Percentiles rank a stretch among this genome's conserved stretches.
Conservation (phyloP, 2,329 filamentous ascomycete species). For the Aaosphaeria arxii region DNA sequence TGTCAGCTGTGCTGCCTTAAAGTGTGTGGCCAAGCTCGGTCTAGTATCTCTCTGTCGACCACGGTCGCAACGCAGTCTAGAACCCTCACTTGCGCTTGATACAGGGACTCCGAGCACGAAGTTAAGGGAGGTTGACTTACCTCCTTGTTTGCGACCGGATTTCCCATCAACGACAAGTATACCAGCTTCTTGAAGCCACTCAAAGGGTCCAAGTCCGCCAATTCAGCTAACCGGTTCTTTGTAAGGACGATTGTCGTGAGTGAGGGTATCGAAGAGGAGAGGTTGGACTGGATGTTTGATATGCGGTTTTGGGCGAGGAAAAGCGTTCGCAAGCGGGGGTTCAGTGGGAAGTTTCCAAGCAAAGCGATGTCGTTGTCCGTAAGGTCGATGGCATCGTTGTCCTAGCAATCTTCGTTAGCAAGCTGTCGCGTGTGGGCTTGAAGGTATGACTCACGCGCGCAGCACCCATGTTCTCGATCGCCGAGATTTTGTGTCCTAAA, state of each 20-base stretch:
- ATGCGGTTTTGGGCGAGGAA: conserved; percentile 89
- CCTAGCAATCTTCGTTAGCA: conserved; percentile 48
- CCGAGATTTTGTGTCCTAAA: conserved; percentile 95
- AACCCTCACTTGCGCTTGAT: no score
- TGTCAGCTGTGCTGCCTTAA: conserved; percentile 2
- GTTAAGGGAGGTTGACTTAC: conserved; percentile 44
- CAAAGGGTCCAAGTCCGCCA: conserved; percentile 85
- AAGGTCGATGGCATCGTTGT: conserved; percentile 95
- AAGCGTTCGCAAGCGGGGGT: conserved; percentile 81
- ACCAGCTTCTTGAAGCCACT: conserved; percentile 66
- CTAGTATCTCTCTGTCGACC: no score
- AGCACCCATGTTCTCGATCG: conserved; percentile 95
- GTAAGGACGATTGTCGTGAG: conserved; percentile 79
- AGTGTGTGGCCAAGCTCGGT: no score
- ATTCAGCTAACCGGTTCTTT: conserved; percentile 76
- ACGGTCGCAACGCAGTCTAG: no score
- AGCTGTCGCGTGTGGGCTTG: neutral
- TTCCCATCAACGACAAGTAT: conserved; percentile 78
- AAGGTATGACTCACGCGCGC: conserved; percentile 66
- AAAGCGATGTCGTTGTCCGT: conserved; percentile 96
- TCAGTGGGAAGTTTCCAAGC: conserved; percentile 89
- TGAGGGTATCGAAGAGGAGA: conserved; percentile 76
- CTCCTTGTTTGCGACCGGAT: conserved; percentile 90
- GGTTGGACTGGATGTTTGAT: conserved; percentile 70
- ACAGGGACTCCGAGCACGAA: no score